Evolutionary conservation across 2,329 filamentous ascomycete genomes (phyloP).

Genomic region (Bipolaris oryzae): DNA sequence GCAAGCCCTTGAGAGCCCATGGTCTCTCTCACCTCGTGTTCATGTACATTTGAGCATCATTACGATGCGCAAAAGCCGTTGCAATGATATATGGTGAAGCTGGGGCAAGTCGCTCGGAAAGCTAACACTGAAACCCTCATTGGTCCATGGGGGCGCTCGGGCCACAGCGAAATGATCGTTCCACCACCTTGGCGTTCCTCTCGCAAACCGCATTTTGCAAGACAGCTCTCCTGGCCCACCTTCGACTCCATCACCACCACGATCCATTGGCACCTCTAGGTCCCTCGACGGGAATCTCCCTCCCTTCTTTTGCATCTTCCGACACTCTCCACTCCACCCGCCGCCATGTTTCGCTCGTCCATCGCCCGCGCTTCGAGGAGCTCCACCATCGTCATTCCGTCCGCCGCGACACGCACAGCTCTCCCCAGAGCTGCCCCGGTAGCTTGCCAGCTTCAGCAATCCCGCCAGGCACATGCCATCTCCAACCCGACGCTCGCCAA

Average conservation of each 20-base stretch:
- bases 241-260: conserved; percentile 40
- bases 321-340: conserved; percentile 48
- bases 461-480: conserved; percentile 82
- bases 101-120: neutral
- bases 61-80: neutral
- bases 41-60: neutral
- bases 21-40: no score
- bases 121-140: neutral
- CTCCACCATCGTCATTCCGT: conserved; percentile 44
- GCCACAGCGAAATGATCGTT: conserved; percentile 14
- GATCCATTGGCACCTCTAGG: conserved; percentile 47
- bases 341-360: conserved; percentile 50
- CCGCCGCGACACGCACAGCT: conserved; percentile 44
- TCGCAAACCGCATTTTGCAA: conserved; percentile 25
- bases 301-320: conserved; percentile 42
- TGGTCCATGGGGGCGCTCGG: conserved; percentile 5
- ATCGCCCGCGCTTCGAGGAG: conserved; percentile 47
- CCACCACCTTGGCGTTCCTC: conserved; percentile 21
- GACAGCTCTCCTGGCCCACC: conserved; percentile 33
- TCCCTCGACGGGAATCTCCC: conserved; percentile 44
- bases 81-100: neutral
- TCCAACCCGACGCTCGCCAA: conserved; percentile 96
- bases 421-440: conserved; percentile 42
- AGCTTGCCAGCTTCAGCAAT: conserved; percentile 56
- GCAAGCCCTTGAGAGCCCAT: neutral